Base-by-base conservation (phyloP, 345 rosid species). In the Eutrema yunnanense region DNA sequence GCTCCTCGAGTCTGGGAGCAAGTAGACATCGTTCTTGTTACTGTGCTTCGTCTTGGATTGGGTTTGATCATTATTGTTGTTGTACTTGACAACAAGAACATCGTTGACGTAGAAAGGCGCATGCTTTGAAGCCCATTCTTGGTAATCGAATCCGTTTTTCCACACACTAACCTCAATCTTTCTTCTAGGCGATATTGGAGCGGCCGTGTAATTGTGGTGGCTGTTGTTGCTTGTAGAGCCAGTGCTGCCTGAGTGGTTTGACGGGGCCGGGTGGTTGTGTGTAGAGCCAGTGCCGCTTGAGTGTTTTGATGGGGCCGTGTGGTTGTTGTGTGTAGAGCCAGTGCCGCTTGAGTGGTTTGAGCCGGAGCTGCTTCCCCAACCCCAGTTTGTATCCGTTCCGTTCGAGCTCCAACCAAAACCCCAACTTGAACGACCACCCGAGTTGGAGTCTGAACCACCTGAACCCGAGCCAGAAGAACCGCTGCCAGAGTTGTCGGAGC, bases 331-430 rank as follows among this genome's bases (percentile, higher is more conserved):
- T 32, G 50, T 63, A 46, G 54, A 63, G 6, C 67, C 54, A 10
- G 41, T 44, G 12, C 30, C 36, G 3, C 14, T 63, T 19, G 34
- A 32, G 34, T 9, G 63, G 63, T 58, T 42, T 65, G 68, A 16
- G 32, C 55, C 55, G 12, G 60, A 54, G 57, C 56, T 48, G 27
- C 53, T 62, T 62, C 41, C 67, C 69, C 34, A 64, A 48, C 69
- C 33, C 56, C 69, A 64, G 44, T 63, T 46, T 63, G 43, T 63
- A 47, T 63, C 68, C 9, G 54, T 47, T 63, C 68, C 68, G 68
- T 33, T 33, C 0, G 68, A 63, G 43, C 68, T 63, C 42, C 54
- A 46, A 9, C 68, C 68, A 41, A 41, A 46, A 63, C 68, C 68
- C 54, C 54, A 63, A 42, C 68, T 46, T 9, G 55, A 63, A 63